Conservation (phyloP, 441 rosid species). For the Pelargonium australe region DNA sequence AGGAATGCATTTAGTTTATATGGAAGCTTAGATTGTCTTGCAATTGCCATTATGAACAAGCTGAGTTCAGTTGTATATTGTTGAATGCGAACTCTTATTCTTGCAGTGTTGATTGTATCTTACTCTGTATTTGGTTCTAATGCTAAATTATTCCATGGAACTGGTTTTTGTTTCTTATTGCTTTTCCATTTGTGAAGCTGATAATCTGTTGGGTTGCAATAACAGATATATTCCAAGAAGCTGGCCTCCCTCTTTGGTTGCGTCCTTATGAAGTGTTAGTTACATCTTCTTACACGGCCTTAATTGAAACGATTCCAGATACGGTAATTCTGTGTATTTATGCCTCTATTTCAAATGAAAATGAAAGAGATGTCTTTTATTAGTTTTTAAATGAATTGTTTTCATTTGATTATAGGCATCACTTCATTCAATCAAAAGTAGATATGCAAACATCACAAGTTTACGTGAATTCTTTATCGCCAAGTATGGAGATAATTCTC, state of each 20-base stretch:
- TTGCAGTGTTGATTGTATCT: background rate
- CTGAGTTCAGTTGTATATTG: background rate
- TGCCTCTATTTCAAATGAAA: slow-evolving; percentile 13
- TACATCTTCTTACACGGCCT: slow-evolving; percentile 98
- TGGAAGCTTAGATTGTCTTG: background rate
- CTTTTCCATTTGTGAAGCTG: slow-evolving; percentile 5
- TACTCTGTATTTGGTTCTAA: background rate
- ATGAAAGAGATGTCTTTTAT: slow-evolving; percentile 12
- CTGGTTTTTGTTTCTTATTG: background rate
- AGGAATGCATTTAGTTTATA: background rate
- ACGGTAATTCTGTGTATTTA: slow-evolving; percentile 46
- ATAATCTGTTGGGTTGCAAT: slow-evolving; percentile 21
- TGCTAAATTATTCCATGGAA: background rate
- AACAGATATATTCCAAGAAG: slow-evolving; percentile 96
- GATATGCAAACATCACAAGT: slow-evolving; percentile 81
- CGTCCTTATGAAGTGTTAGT: slow-evolving; percentile 92
- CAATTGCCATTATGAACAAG: background rate
- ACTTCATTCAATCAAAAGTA: slow-evolving; percentile 95
- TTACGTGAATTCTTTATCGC: slow-evolving; percentile 86
- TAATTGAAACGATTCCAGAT: slow-evolving; percentile 95
- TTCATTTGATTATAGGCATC: slow-evolving; percentile 60
- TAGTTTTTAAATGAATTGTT: background rate
- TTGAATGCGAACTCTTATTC: background rate
- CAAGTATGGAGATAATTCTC: slow-evolving; percentile 75
- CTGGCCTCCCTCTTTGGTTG: slow-evolving; percentile 97